Percentiles rank a stretch among this genome's conserved stretches.
Evolutionary conservation across 768 basidiomycete genomes (phyloP).

Genomic region (Tulasnella sp.): DNA sequence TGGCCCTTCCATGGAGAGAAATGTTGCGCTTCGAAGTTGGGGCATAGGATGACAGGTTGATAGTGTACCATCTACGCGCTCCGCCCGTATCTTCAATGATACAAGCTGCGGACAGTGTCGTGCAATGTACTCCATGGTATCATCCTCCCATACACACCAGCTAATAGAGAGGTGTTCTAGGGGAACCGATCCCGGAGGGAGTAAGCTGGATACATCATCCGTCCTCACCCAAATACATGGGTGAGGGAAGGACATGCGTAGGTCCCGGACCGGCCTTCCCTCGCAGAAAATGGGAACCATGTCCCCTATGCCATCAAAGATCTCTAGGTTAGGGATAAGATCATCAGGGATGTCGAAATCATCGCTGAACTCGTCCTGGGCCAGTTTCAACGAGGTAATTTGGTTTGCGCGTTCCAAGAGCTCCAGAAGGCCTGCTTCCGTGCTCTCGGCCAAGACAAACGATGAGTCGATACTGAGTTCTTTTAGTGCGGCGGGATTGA

Average conservation of each 20-base stretch:
- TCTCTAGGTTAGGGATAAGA: background rate
- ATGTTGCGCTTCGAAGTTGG: no score
- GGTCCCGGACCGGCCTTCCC: background rate
- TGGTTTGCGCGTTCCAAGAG: background rate
- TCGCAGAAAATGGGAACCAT: background rate
- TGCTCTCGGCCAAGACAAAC: background rate
- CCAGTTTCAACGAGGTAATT: background rate
- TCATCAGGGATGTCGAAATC: background rate
- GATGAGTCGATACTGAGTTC: background rate
- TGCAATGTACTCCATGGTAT: background rate
- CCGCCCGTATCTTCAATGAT: no score
- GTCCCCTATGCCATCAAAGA: background rate
- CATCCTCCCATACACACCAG: background rate
- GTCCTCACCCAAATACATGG: background rate
- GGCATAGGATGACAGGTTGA: no score
- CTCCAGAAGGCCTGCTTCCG: background rate
- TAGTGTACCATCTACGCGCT: no score
- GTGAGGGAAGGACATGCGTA: background rate
- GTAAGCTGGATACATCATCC: background rate
- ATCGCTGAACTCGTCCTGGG: background rate
- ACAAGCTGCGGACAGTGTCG: no score
- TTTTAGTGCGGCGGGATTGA: background rate
- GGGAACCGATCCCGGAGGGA: background rate
- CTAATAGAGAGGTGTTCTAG: background rate
- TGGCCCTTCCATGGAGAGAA: no score